Evolutionary conservation across 495 filamentous ascomycete genomes (phyloP).

Genomic region (Immersiella caudata): DNA sequence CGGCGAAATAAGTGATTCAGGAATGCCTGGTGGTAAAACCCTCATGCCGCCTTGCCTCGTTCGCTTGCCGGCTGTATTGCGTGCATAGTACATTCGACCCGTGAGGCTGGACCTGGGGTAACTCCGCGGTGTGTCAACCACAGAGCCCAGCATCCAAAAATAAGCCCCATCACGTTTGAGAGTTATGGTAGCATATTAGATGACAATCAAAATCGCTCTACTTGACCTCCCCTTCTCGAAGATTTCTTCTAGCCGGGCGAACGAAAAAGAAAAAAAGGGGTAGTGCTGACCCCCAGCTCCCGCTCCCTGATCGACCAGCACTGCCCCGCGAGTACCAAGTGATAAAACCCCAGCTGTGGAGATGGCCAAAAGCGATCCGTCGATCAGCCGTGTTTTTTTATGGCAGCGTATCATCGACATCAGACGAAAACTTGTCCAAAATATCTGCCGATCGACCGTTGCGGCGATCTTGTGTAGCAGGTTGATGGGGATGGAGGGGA

Average conservation of each 20-base stretch:
- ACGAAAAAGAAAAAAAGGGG: background rate
- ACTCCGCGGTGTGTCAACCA: background rate
- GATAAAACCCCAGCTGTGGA: background rate
- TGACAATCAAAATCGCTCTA: background rate
- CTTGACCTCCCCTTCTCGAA: conserved; percentile 3
- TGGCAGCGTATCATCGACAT: conserved; percentile 1
- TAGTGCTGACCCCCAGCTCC: too few relatives aligned
- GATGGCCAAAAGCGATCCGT: conserved; percentile 4
- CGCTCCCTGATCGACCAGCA: background rate
- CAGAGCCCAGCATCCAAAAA: background rate
- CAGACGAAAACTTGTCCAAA: conserved; percentile 1
- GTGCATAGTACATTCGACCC: background rate
- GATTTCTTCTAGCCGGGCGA: background rate
- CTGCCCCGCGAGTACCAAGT: background rate
- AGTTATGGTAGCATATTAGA: background rate
- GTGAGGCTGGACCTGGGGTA: conserved; percentile 6
- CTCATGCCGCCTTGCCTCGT: conserved; percentile 1
- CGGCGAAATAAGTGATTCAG: background rate
- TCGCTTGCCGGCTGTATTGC: conserved; percentile 7
- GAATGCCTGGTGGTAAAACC: background rate
- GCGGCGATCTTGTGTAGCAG: conserved; percentile 16
- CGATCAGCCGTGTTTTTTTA: conserved; percentile 13
- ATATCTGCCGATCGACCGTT: conserved; percentile 13
- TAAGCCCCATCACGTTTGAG: conserved; percentile 3
- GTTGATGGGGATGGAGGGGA: conserved; percentile 5